Base-by-base conservation (phyloP, 306 rosid species). In the Cucurbita argyrosperma region DNA sequence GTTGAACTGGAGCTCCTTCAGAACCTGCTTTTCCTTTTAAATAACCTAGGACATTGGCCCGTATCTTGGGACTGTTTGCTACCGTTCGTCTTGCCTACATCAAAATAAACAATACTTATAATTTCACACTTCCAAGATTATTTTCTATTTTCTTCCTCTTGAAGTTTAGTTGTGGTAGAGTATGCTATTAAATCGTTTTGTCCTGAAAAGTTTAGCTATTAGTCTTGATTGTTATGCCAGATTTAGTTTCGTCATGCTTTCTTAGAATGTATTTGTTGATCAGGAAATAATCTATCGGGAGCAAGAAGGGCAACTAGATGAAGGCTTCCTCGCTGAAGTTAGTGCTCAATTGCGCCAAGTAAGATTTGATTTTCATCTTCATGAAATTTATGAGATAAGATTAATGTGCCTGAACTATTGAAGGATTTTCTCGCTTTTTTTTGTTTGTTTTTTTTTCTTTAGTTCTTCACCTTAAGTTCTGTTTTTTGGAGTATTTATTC, bases 281-380 rank as follows among this genome's bases (percentile, higher is more conserved):
- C 81, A 93, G 98, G 93, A 87, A 82, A 83, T 93, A 83, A 59
- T 72, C 30, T 87, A 78, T 76, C 87, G 94, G 89, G 97, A 86
- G 64, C 83, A 82, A 86, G 97, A 82, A 78, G 98, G 98, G 75
- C 82, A 85, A 81, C 81, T 93, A 74, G 96, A 90, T 82, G 96
- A 93, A 85, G 97, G 98, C 38, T 89, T 90, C 80, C 98, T 93
- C 80, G 82, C 98, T 3, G 94, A 93, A 85, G 97, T 93, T 78
- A 90, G 76, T 71, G 98, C 96, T 12, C 98, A 93, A 80, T 87
- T 90, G 63, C 85, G 97, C 76, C 97, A 93, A 80, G 97, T 90
- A 61, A 89, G 91, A 66, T 74, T 74, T 14, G 68, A 30, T 42
- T 75, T 60, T 40, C 78, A 46, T 65, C 71, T n/a, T 40, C 60